Conservation (phyloP, 495 filamentous ascomycete species). For the Penicillium pulvis region DNA sequence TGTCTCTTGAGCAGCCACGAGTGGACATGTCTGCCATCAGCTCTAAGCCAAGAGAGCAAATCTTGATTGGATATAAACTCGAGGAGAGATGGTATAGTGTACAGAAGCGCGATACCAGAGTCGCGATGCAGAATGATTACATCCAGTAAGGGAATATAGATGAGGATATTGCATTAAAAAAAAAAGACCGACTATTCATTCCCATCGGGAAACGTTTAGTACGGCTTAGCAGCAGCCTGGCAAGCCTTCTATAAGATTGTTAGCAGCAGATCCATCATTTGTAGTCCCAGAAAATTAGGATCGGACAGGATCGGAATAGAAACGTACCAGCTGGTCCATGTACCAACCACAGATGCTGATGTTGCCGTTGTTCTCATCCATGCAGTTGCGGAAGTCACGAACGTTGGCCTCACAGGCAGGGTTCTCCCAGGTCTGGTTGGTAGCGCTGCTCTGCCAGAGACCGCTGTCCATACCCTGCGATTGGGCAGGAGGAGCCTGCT, state of each 20-base stretch:
- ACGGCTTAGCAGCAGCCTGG: constrained; percentile 84
- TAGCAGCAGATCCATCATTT: constrained; percentile 21
- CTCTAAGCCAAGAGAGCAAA: neutral
- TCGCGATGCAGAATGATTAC: constrained; percentile 24
- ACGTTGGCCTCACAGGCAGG: constrained; percentile 76
- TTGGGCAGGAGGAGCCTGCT: constrained; percentile 43
- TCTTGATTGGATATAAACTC: neutral
- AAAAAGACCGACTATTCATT: constrained; percentile 4
- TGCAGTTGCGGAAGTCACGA: constrained; percentile 86
- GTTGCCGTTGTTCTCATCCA: constrained; percentile 91
- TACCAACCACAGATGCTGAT: constrained; percentile 98
- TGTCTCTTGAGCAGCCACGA: neutral
- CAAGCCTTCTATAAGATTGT: constrained; percentile 72
- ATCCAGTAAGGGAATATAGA: constrained; percentile 5
- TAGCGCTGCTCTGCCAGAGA: constrained; percentile 58
- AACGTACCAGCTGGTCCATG: constrained; percentile 80
- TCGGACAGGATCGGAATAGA: constrained; percentile 10
- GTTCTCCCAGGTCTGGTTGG: constrained; percentile 44
- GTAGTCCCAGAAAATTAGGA: neutral
- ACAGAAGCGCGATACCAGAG: constrained; percentile 27
- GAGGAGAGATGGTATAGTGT: constrained; percentile 34
- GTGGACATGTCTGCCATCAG: constrained; percentile 2
- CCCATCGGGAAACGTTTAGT: constrained; percentile 51
- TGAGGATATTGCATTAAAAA: constrained; percentile 11
- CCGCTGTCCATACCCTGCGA: constrained; percentile 50